phyloP scores from a whole-genome alignment of 345 rosid species.

The Salix koriyanagi region DNA sequence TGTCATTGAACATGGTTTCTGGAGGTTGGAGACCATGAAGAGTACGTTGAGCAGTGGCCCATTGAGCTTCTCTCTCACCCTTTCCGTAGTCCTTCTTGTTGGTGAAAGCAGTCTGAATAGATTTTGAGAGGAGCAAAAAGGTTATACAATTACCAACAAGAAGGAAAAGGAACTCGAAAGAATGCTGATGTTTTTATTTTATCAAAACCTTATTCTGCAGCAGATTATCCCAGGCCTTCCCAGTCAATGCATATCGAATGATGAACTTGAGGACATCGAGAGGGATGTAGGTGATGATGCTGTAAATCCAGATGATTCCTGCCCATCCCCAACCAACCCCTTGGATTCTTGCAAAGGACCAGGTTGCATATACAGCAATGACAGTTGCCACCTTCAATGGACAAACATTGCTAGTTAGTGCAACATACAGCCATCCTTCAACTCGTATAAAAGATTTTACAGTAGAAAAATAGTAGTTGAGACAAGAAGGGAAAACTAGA shows the following conservation, averaged over 20 bases:
- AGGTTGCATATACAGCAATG: conserved; percentile 63
- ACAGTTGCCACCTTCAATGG: conserved; percentile 57
- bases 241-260: conserved; percentile 71
- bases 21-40: conserved; percentile 51
- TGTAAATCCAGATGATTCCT: conserved; percentile 77
- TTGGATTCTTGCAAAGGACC: conserved; percentile 73
- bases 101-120: conserved; percentile 59
- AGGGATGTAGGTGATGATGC: conserved; percentile 66
- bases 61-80: conserved; percentile 74
- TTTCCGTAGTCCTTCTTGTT: conserved; percentile 72
- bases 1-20: conserved; percentile 32
- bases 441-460: neutral
- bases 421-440: neutral
- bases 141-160: neutral
- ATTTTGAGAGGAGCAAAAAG: neutral
- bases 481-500: neutral
- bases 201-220: conserved; percentile 63
- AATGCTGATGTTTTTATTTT: neutral
- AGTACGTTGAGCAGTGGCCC: conserved; percentile 68
- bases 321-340: conserved; percentile 99
- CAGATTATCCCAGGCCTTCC: conserved; percentile 75
- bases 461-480: neutral
- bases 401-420: neutral
- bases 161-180: too few species aligned
- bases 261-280: conserved; percentile 72